Conservation (phyloP, 805 yeast genomes). For the Nakazawaea ernobii region DNA sequence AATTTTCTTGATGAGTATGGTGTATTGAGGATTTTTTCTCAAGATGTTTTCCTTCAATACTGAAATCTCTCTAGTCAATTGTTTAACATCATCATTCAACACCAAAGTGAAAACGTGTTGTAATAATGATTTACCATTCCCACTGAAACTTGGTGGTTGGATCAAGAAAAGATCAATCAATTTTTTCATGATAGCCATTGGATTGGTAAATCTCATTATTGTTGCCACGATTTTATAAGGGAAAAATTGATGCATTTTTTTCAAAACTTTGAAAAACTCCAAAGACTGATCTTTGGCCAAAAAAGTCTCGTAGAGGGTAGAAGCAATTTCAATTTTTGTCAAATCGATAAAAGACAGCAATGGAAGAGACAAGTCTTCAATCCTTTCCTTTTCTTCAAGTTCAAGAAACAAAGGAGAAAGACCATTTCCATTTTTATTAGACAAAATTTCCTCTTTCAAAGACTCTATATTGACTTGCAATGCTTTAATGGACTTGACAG, state of each 20-base stretch:
- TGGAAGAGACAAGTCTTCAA: constrained; percentile 59
- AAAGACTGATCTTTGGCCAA: constrained; percentile 77
- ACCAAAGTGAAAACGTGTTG: constrained; percentile 72
- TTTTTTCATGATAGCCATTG: constrained; percentile 74
- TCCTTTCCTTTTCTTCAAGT: constrained; percentile 46
- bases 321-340: constrained; percentile 78
- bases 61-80: constrained; percentile 48
- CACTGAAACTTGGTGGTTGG: constrained; percentile 51
- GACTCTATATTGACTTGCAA: constrained; percentile 38
- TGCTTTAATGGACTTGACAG: constrained; percentile 22
- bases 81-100: constrained; percentile 67
- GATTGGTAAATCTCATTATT: constrained; percentile 78
- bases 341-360: constrained; percentile 70
- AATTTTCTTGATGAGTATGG: constrained; percentile 17
- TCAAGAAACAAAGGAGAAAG: constrained; percentile 59
- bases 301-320: constrained; percentile 75
- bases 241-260: constrained; percentile 66
- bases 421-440: constrained; percentile 37
- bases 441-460: constrained; percentile 21
- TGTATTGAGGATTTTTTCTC: constrained; percentile 14
- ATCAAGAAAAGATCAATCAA: constrained; percentile 78
- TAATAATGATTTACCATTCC: constrained; percentile 49
- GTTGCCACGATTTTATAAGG: constrained; percentile 79
- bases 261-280: constrained; percentile 66
- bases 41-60: constrained; percentile 36